Percentiles rank a stretch among this genome's conserved stretches.
Conservation (phyloP, 192 early-diverging fungal genomes). For the Backusella morwellensis region DNA sequence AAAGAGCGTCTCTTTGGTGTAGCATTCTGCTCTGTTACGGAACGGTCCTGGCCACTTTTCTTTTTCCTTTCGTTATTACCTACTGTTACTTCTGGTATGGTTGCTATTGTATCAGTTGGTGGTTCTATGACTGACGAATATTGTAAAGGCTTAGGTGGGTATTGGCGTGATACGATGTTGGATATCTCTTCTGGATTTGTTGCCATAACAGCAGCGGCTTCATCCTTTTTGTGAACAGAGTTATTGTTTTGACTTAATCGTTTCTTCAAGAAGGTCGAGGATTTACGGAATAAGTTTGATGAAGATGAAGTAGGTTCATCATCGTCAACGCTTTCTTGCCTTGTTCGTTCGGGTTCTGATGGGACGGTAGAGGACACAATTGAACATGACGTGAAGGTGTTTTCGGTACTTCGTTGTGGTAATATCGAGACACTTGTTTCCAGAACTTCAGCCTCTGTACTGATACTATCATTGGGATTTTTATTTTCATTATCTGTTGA, state of each 20-base stretch:
- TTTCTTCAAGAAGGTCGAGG: constrained; percentile 9
- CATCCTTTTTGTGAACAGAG: neutral
- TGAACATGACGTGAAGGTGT: neutral
- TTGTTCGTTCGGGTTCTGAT: neutral
- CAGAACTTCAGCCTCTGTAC: neutral
- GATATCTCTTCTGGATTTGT: constrained; percentile 5
- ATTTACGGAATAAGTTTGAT: constrained; percentile 7
- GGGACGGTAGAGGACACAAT: neutral
- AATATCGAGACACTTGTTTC: neutral
- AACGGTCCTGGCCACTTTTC: neutral
- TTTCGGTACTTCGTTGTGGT: neutral
- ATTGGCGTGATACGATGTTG: constrained; percentile 1
- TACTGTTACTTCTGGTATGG: neutral
- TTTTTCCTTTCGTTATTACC: neutral
- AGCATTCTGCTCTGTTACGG: neutral
- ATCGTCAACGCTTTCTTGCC: neutral
- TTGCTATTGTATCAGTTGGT: neutral
- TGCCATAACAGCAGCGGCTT: neutral
- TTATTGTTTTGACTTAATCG: neutral
- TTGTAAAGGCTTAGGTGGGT: constrained; percentile 12
- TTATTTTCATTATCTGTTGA: neutral
- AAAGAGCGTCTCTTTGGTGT: constrained; percentile 7
- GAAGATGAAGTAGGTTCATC: neutral
- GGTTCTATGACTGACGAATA: constrained; percentile 10
- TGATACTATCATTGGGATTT: neutral